Evolutionary conservation across 2,329 filamentous ascomycete genomes (phyloP), one percentile per base, ranked within the genome.

Genomic region (Paracorniculantispora psalliotae): DNA sequence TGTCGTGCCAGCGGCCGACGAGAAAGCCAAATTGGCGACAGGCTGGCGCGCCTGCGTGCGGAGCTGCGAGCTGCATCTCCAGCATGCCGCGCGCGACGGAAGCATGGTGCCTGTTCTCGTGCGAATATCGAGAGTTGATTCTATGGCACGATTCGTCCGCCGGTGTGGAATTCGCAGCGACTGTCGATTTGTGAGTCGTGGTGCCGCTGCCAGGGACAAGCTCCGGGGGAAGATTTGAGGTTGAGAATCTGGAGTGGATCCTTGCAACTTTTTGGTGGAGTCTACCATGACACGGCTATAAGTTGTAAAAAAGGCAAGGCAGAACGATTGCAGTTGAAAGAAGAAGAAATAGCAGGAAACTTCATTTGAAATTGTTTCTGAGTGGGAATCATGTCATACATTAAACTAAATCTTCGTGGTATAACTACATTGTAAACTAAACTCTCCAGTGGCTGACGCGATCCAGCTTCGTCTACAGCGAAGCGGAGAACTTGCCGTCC

Each of bases 401-500:
- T 30, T 46, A 46, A 13, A 52, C 7, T 28, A 15, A 21, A 8
- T 15, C 1, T 19, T 9, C 17, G 17, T 54, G 25, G n/a, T 33
- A 54, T n/a, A 46, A 46, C 26, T 55, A n/a, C 19, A 35, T 33
- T 33, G 28, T 19, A 33, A 25, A 26, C 13, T 17, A 25, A 23
- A 9, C 13, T 15, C 53, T 23, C 13, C 17, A 30, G 1, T 3
- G 2, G 30, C 17, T 19, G 8, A 7, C 26, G 26, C 48, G 25
- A 51, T 8, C 12, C 13, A 3, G 33, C 5, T 1, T 23, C n/a
- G 12, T 46, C 53, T 59, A 59, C 10, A 62, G 41, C 30, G 63
- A 39, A 9, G 63, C 39, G 41, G 62, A 57, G 61, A 71, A 73
- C 26, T 69, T 67, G 19, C 77, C 77, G 61, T 82, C 80, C 26